Evolutionary conservation across 2,329 filamentous ascomycete genomes (phyloP).

Genomic region (Fusarium sacchari): DNA sequence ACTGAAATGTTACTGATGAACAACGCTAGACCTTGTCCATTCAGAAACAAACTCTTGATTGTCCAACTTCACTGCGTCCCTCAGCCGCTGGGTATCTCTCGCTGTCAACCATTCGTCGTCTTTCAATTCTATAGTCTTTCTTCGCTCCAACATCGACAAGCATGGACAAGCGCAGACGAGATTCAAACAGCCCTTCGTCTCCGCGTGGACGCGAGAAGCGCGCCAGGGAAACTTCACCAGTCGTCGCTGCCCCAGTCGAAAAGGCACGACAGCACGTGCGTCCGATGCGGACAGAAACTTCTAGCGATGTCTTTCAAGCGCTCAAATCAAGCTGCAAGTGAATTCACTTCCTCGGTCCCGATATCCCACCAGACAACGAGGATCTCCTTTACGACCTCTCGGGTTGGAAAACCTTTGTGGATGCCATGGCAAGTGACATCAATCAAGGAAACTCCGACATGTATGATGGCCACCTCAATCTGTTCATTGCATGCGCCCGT

Average conservation of each 20-base stretch:
- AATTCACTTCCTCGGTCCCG: background rate
- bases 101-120: too few species aligned
- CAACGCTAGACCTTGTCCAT: too few species aligned
- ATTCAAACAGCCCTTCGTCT: background rate
- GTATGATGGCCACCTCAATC: too few species aligned
- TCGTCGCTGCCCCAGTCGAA: background rate
- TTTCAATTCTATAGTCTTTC: too few species aligned
- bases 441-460: too few species aligned
- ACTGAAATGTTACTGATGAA: too few species aligned
- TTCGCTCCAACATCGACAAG: background rate
- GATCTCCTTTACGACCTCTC: background rate
- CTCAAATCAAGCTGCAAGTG: background rate
- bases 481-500: too few species aligned
- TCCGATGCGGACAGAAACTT: fast-evolving
- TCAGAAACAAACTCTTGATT: too few species aligned
- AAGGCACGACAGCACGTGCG: background rate
- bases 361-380: background rate
- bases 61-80: too few species aligned
- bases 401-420: background rate
- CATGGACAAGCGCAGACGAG: background rate
- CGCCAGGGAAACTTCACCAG: background rate
- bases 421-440: background rate
- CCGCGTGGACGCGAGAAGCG: background rate
- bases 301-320: background rate
- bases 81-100: too few species aligned